phyloP scores from a whole-genome alignment of 1,284 basidiomycete species.

The Trametes polyzona region DNA sequence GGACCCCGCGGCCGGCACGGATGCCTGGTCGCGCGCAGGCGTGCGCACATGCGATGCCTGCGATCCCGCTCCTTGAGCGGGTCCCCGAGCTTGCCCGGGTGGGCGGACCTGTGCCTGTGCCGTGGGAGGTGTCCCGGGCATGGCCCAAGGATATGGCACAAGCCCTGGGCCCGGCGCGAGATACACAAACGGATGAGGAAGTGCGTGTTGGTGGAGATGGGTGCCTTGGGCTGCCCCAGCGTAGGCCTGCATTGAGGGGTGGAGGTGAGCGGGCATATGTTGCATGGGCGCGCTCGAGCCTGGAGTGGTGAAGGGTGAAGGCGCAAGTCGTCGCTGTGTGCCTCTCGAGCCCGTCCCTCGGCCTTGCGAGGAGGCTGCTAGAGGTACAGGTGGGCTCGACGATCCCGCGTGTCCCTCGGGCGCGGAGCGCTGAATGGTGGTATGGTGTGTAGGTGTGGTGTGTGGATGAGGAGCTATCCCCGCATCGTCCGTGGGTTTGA shows the following conservation, averaged over 20 bases:
- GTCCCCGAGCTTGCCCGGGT: too few relatives aligned
- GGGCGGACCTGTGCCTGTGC: too few relatives aligned
- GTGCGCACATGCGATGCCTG: constrained; percentile 5
- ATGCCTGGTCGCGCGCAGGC: constrained; percentile 5
- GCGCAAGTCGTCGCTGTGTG: constrained; percentile 12
- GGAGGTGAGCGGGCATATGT: constrained; percentile 16
- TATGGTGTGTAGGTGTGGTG: not conserved
- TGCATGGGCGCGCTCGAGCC: constrained; percentile 1
- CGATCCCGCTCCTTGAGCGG: not conserved
- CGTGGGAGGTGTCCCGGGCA: constrained; percentile 11
- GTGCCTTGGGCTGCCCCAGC: not conserved
- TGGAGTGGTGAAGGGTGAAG: constrained; percentile 6
- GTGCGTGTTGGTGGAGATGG: constrained; percentile 18
- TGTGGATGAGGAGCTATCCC: not conserved
- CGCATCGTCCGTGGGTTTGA: constrained; percentile 8
- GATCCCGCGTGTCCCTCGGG: constrained; percentile 3
- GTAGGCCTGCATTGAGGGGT: constrained; percentile 19
- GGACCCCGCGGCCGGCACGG: constrained; percentile 17
- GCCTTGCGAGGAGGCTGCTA: not conserved
- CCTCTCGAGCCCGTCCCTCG: not conserved
- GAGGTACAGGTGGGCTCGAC: constrained; percentile 18
- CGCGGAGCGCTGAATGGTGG: not conserved
- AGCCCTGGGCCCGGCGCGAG: constrained; percentile 17
- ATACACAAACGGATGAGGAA: constrained; percentile 20
- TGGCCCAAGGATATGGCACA: constrained; percentile 23